These are phyloP conservation scores for Vavraia culicis DNA, from an alignment of 371 early-diverging fungal genomes.

Conservation along the genomic window DNA sequence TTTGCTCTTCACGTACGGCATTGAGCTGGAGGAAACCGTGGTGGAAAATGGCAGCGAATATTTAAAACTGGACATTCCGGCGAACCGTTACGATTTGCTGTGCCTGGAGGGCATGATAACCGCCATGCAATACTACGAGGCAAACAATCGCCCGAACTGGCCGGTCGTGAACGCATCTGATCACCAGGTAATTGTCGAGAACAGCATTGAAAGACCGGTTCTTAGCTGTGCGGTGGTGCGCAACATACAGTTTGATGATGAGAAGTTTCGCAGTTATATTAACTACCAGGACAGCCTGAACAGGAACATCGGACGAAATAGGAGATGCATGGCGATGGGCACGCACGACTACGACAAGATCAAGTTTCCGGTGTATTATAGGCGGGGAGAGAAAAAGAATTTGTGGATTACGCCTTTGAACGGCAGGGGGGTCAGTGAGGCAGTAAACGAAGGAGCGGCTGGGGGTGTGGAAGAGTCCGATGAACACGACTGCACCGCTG, in stretches of 20 bases:
- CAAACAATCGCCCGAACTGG: too few relatives aligned
- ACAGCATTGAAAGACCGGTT: constrained; percentile 49
- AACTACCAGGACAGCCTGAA: constrained; percentile 96
- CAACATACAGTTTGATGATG: constrained; percentile 58
- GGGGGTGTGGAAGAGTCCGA: too few relatives aligned
- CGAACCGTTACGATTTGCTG: constrained; percentile 63
- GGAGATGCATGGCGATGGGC: constrained; percentile 85
- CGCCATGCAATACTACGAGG: constrained; percentile 28
- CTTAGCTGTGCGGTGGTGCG: constrained; percentile 78
- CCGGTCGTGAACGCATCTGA: constrained; percentile 7
- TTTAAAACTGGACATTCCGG: constrained; percentile 92
- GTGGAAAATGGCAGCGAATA: constrained; percentile 51
- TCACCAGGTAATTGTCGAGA: constrained; percentile 11
- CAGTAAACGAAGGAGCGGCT: too few relatives aligned
- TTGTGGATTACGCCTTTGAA: constrained; percentile 79
- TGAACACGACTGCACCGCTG: too few relatives aligned
- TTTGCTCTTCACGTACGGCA: constrained; percentile 93
- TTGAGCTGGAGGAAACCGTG: constrained; percentile 84
- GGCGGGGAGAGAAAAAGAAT: constrained; percentile 60
- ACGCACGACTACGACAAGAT: constrained; percentile 92
- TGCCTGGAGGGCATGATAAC: constrained; percentile 32
- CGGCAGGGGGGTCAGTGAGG: too few relatives aligned
- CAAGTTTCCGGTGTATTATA: constrained; percentile 75
- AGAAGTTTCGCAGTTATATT: constrained; percentile 73
- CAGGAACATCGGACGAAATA: constrained; percentile 72